These are phyloP conservation scores for Leavenworthia alabamica DNA, from an alignment of 345 rosid species.

Conservation along the genomic window DNA sequence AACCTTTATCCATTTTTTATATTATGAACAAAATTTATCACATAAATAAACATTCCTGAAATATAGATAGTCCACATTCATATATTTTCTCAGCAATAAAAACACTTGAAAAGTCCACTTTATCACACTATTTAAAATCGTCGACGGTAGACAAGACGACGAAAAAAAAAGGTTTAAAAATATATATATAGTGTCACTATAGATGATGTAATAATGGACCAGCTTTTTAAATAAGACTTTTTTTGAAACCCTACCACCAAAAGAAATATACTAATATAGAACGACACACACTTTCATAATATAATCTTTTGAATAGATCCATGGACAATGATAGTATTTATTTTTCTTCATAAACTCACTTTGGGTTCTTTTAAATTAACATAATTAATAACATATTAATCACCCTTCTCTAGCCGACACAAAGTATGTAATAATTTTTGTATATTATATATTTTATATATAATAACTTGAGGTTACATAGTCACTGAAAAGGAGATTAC, in stretches of 20 bases:
- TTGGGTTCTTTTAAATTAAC: constrained; percentile 3
- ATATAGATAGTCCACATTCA: neutral
- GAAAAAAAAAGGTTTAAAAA: neutral
- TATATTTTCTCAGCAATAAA: neutral
- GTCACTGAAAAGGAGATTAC: neutral
- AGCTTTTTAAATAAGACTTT: neutral
- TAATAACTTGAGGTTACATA: neutral
- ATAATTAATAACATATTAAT: neutral
- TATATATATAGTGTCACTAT: neutral
- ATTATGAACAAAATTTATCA: neutral
- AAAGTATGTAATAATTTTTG: neutral
- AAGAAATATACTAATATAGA: constrained; percentile 20
- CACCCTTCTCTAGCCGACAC: constrained; percentile 14
- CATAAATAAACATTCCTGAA: neutral
- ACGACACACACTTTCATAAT: constrained; percentile 10
- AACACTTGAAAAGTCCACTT: neutral
- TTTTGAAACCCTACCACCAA: constrained; percentile 22
- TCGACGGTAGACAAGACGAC: constrained; percentile 5
- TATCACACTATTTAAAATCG: constrained; percentile 7
- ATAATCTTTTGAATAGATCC: constrained; percentile 7
- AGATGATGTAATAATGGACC: constrained; percentile 16
- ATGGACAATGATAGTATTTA: constrained; percentile 8
- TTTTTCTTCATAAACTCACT: neutral
- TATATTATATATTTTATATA: neutral
- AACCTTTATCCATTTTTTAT: neutral